These are phyloP conservation scores for Multifurca ochricompacta DNA, from an alignment of 768 basidiomycete species.

Conservation along the genomic window DNA sequence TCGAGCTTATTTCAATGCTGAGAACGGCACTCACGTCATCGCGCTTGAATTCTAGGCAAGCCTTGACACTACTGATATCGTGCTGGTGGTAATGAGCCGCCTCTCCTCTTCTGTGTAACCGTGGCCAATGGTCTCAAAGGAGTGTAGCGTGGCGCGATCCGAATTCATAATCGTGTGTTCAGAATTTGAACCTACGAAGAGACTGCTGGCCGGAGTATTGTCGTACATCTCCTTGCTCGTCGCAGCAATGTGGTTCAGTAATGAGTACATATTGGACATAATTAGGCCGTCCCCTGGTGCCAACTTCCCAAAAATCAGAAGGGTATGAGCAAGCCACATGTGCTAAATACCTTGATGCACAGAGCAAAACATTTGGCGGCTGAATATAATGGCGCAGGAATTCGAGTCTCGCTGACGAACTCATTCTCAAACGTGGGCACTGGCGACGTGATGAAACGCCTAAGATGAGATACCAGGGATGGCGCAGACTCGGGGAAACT, in stretches of 20 bases:
- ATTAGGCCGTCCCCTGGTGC: slow-evolving; percentile 82
- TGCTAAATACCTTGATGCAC: slow-evolving; percentile 64
- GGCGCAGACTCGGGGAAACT: slow-evolving; percentile 80
- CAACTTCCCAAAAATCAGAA: slow-evolving; percentile 38
- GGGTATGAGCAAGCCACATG: neutral
- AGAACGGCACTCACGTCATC: slow-evolving; percentile 53
- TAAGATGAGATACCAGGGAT: slow-evolving; percentile 67
- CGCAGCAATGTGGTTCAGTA: slow-evolving; percentile 85
- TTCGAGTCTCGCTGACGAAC: slow-evolving; percentile 62
- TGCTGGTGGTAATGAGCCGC: slow-evolving; percentile 77
- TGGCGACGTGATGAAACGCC: slow-evolving; percentile 84
- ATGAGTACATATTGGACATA: slow-evolving; percentile 94
- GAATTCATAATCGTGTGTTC: neutral
- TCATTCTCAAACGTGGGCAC: slow-evolving; percentile 83
- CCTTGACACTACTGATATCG: slow-evolving; percentile 83
- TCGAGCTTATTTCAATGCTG: neutral
- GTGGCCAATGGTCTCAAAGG: slow-evolving; percentile 54
- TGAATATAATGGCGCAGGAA: slow-evolving; percentile 71
- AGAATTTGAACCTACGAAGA: slow-evolving; percentile 23
- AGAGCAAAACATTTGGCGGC: slow-evolving; percentile 87
- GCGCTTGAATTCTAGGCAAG: slow-evolving; percentile 81
- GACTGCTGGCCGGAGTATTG: slow-evolving; percentile 29
- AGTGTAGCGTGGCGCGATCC: slow-evolving; percentile 46
- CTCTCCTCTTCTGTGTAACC: slow-evolving; percentile 79
- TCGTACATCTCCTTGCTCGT: slow-evolving; percentile 72